Conservation (phyloP, 208 protist genomes). For the Trypanosoma brucei region DNA sequence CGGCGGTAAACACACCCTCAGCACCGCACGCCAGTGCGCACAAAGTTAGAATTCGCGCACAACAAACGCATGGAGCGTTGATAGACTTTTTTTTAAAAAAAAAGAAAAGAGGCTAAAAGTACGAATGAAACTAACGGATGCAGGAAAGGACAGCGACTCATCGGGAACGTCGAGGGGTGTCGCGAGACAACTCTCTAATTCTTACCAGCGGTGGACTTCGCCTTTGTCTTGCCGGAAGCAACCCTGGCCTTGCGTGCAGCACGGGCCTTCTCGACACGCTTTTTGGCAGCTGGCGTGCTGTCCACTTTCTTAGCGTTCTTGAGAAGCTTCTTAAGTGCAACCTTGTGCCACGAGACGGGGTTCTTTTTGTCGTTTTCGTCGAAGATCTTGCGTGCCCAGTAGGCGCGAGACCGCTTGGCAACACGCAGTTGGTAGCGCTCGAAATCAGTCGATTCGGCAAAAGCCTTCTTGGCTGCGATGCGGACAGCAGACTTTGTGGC, state of each 20-base stretch:
- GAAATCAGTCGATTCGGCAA: conserved; percentile 83
- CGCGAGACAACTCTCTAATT: too few relatives aligned
- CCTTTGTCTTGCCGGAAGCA: background rate
- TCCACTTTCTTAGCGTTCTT: conserved; percentile 86
- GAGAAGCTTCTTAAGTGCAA: conserved; percentile 79
- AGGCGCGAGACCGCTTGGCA: conserved; percentile 83
- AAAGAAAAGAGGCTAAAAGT: too few relatives aligned
- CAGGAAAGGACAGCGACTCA: too few relatives aligned
- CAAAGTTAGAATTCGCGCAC: too few relatives aligned
- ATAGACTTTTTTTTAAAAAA: too few relatives aligned
- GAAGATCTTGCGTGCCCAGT: conserved; percentile 89
- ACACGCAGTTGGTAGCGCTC: conserved; percentile 91
- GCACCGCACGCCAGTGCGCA: too few relatives aligned
- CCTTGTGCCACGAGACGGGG: conserved; percentile 87
- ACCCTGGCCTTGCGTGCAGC: conserved; percentile 53
- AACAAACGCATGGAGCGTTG: too few relatives aligned
- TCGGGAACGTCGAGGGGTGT: too few relatives aligned
- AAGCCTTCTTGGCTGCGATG: conserved; percentile 79
- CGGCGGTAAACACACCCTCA: too few relatives aligned
- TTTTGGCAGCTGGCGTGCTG: conserved; percentile 66
- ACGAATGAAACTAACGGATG: too few relatives aligned
- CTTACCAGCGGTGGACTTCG: too few relatives aligned
- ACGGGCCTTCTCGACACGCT: conserved; percentile 83
- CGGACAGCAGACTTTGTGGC: conserved; percentile 71
- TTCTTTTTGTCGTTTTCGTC: conserved; percentile 85